Percentiles rank a stretch among this genome's conserved stretches.
Evolutionary conservation across 768 basidiomycete species (phyloP).

Genomic region (Termitomyces sp.): DNA sequence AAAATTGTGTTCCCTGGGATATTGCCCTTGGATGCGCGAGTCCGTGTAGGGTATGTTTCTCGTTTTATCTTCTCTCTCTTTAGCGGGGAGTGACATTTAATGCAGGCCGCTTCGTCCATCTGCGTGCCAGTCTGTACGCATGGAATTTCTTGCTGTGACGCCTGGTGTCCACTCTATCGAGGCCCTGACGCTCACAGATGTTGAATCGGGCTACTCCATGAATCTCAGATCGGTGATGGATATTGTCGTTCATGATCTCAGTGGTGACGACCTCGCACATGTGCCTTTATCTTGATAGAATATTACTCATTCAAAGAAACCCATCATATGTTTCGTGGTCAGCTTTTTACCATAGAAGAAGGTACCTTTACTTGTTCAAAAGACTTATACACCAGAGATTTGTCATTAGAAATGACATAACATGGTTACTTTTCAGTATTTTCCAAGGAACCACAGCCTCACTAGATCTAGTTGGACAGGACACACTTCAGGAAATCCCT

Average conservation of each 20-base stretch:
- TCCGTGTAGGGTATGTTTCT: conserved; percentile 68
- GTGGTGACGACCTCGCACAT: conserved; percentile 15
- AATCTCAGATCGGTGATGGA: conserved; percentile 76
- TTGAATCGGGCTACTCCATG: conserved; percentile 67
- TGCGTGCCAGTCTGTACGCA: conserved; percentile 81
- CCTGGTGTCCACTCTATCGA: conserved; percentile 79
- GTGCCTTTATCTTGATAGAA: not conserved
- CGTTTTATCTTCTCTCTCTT: not conserved
- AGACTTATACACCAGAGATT: too few relatives aligned
- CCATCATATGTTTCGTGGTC: too few relatives aligned
- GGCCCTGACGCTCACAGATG: conserved; percentile 65
- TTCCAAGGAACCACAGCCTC: too few relatives aligned
- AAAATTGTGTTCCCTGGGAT: conserved; percentile 55
- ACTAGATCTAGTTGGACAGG: too few relatives aligned
- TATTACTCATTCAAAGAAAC: not conserved
- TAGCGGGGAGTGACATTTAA: not conserved
- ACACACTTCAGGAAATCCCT: too few relatives aligned
- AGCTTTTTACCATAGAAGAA: too few relatives aligned
- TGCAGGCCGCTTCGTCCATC: conserved; percentile 71
- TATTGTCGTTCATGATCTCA: conserved; percentile 63
- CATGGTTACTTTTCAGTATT: too few relatives aligned
- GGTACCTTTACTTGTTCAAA: too few relatives aligned
- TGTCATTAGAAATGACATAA: too few relatives aligned
- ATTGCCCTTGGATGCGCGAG: conserved; percentile 70
- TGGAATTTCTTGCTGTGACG: conserved; percentile 77